Percentiles rank a stretch among this genome's conserved stretches.
phyloP scores from a whole-genome alignment of 345 rosid species.

The Euphorbia lathyris region DNA sequence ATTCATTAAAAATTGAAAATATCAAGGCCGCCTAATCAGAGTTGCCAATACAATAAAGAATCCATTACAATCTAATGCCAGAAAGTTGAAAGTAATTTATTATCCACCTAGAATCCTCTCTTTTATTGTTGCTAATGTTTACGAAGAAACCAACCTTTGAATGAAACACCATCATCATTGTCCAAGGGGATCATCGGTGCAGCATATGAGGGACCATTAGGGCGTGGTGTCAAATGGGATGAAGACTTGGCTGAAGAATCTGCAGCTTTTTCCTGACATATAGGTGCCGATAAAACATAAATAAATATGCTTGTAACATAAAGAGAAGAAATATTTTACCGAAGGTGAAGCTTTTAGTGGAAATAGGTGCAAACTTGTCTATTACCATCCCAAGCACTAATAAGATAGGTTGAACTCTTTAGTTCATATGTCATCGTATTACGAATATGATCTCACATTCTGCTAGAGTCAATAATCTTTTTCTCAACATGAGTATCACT shows the following conservation, averaged over 20 bases:
- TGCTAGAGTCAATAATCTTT: not conserved
- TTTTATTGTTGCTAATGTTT: not conserved
- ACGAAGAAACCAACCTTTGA: conserved; percentile 45
- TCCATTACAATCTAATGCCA: not conserved
- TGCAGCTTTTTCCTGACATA: conserved; percentile 60
- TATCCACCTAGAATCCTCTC: too few relatives aligned
- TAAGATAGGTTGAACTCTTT: not conserved
- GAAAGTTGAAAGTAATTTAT: not conserved
- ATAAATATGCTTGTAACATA: not conserved
- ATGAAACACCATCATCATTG: conserved; percentile 71
- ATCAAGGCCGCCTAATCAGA: not conserved
- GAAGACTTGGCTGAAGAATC: conserved; percentile 66
- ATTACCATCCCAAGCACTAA: not conserved
- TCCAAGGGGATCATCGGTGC: conserved; percentile 60
- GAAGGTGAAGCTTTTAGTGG: too few relatives aligned
- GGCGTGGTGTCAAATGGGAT: conserved; percentile 56
- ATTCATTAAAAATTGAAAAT: not conserved
- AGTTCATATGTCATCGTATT: not conserved
- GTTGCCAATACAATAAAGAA: not conserved
- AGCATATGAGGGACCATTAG: conserved; percentile 63
- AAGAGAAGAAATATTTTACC: not conserved
- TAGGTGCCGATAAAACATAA: conserved; percentile 12
- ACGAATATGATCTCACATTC: not conserved
- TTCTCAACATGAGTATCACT: not conserved
- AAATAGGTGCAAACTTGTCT: not conserved